Conservation (phyloP, 768 basidiomycete genomes). For the Austroboletus eburneus region DNA sequence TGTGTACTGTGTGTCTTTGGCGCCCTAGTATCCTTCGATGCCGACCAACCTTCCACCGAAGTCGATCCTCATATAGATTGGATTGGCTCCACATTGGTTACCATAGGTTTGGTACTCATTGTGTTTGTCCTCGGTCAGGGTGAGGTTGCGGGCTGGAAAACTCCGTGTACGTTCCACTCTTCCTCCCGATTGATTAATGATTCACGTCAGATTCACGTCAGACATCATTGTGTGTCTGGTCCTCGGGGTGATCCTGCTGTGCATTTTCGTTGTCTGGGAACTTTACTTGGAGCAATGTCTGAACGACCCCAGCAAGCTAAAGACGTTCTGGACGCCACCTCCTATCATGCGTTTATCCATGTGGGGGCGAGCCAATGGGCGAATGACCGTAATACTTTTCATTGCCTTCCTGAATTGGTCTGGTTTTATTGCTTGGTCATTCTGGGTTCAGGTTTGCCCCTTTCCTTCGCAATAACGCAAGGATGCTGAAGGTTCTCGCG, state of each 20-base stretch:
- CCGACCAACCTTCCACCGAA: conserved; percentile 42
- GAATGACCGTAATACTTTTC: conserved; percentile 55
- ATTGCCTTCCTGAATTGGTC: conserved; percentile 67
- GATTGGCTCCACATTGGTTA: conserved; percentile 67
- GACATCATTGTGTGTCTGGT: conserved; percentile 73
- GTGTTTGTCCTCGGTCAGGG: conserved; percentile 73
- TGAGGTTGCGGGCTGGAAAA: conserved; percentile 60
- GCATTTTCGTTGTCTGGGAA: conserved; percentile 64
- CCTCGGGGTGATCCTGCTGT: conserved; percentile 52
- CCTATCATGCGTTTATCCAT: conserved; percentile 63
- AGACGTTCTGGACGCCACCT: conserved; percentile 41
- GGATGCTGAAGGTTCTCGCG: conserved; percentile 1
- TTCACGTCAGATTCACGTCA: no score
- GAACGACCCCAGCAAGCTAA: conserved; percentile 9
- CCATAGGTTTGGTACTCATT: conserved; percentile 62
- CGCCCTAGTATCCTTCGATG: conserved; percentile 56
- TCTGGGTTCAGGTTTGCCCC: conserved; percentile 42
- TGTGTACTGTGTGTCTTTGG: conserved; percentile 47
- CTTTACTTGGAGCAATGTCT: conserved; percentile 45
- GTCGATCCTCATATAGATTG: conserved; percentile 61
- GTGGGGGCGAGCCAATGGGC: conserved; percentile 60
- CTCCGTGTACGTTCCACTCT: conserved; percentile 39
- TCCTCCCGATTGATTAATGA: conserved; percentile 12
- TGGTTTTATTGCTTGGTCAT: conserved; percentile 50
- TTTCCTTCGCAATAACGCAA: neutral